phyloP scores from a whole-genome alignment of 2,329 filamentous ascomycete species.

The Colletotrichum tabaci region DNA sequence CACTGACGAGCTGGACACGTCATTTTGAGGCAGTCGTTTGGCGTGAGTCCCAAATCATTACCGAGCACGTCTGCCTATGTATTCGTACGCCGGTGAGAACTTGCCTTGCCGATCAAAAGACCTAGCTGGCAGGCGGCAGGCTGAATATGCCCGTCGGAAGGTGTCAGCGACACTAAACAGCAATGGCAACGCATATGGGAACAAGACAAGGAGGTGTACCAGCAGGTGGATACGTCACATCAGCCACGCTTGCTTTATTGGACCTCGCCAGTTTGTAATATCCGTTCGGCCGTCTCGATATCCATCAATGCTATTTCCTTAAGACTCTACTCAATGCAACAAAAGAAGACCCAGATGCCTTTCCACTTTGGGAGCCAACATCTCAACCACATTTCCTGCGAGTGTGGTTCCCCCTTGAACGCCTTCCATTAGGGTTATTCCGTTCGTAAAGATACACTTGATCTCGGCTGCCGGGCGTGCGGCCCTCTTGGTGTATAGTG shows the following conservation, averaged over 20 bases:
- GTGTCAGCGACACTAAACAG: too few species aligned
- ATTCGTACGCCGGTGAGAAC: background rate
- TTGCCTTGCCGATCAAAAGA: conserved; percentile 1
- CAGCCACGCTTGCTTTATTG: background rate
- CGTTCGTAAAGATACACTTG: conserved; percentile 15
- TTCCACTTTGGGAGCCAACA: conserved; percentile 26
- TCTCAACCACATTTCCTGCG: conserved; percentile 23
- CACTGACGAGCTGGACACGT: background rate
- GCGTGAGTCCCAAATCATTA: background rate
- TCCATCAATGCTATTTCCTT: conserved; percentile 29
- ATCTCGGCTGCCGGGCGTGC: background rate
- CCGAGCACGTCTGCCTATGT: conserved; percentile 14
- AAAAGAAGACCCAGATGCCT: conserved; percentile 28
- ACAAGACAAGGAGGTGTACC: too few species aligned
- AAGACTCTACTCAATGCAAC: conserved; percentile 26
- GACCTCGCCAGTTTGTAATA: conserved; percentile 13
- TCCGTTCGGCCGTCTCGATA: conserved; percentile 34
- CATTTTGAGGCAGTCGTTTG: background rate
- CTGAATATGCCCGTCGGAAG: background rate
- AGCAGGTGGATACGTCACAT: conserved; percentile 1
- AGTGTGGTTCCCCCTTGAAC: conserved; percentile 22
- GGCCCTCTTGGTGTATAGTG: background rate
- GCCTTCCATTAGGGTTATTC: conserved; percentile 23
- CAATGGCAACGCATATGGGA: background rate
- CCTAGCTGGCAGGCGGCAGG: too few species aligned